phyloP scores from a whole-genome alignment of 2,329 filamentous ascomycete genomes.

The Aspergillus quadrilineatus region DNA sequence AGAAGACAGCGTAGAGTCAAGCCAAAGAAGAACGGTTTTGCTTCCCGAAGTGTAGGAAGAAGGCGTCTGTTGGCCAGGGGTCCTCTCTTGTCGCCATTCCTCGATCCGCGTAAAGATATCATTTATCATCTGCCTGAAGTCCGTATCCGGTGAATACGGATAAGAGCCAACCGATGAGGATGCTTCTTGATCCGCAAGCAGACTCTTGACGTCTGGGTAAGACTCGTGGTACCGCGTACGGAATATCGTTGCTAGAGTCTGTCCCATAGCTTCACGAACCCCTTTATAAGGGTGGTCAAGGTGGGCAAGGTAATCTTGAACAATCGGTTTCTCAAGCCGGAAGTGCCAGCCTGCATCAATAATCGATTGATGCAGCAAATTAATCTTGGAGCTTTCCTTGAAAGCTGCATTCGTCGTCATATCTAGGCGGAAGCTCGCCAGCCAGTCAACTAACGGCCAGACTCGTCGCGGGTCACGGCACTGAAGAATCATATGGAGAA shows the following conservation, averaged over 20 bases:
- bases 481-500: constrained; percentile 83
- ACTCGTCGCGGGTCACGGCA: constrained; percentile 84
- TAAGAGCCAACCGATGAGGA: constrained; percentile 79
- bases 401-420: constrained; percentile 96
- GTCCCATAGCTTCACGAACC: constrained; percentile 89
- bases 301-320: constrained; percentile 84
- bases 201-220: constrained; percentile 71
- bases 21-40: constrained; percentile 93
- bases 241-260: constrained; percentile 83
- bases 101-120: constrained; percentile 78
- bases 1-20: constrained; percentile 85
- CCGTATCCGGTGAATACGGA: constrained; percentile 74
- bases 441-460: constrained; percentile 79
- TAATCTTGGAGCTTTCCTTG: constrained; percentile 96
- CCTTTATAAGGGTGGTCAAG: constrained; percentile 98
- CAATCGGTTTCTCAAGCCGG: constrained; percentile 80
- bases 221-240: constrained; percentile 93
- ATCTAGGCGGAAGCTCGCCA: constrained; percentile 84
- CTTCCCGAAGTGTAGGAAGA: constrained; percentile 93
- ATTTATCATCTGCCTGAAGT: constrained; percentile 70
- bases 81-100: constrained; percentile 79
- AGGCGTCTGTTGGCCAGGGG: constrained; percentile 85
- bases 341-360: constrained; percentile 95
- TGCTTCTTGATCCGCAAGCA: constrained; percentile 75
- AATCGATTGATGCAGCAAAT: constrained; percentile 83